phyloP scores from a whole-genome alignment of 2,329 filamentous ascomycete species.

The Talaromyces sp. region DNA sequence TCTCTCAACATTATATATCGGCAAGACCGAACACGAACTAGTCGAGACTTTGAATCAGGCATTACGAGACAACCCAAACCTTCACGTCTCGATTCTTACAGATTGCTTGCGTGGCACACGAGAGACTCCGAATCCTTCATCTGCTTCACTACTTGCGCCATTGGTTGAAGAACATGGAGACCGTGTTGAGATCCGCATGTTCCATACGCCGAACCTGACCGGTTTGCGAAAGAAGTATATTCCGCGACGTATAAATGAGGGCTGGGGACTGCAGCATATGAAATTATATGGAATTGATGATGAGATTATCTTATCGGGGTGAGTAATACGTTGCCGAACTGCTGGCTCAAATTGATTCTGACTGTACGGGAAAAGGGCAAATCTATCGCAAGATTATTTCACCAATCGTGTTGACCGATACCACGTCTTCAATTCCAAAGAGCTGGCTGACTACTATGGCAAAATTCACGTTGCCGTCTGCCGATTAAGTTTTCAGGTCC shows the following conservation, averaged over 20 bases:
- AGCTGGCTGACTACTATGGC: slow-evolving; percentile 79
- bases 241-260: slow-evolving; percentile 90
- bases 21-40: slow-evolving; percentile 86
- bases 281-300: slow-evolving; percentile 96
- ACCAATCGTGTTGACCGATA: slow-evolving; percentile 94
- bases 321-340: slow-evolving; percentile 29
- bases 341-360: neutral
- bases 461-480: slow-evolving; percentile 74
- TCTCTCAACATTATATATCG: slow-evolving; percentile 94
- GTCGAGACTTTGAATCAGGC: slow-evolving; percentile 75
- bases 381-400: slow-evolving; percentile 91
- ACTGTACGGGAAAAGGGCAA: slow-evolving; percentile 56
- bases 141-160: slow-evolving; percentile 81
- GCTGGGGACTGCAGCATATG: slow-evolving; percentile 98
- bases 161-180: slow-evolving; percentile 84
- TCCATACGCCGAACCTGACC: slow-evolving; percentile 93
- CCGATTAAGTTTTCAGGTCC: slow-evolving; percentile 76
- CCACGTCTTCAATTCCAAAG: slow-evolving; percentile 78
- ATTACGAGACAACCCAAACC: slow-evolving; percentile 68
- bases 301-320: slow-evolving; percentile 91
- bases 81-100: slow-evolving; percentile 84
- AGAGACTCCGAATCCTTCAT: slow-evolving; percentile 81
- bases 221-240: slow-evolving; percentile 80
- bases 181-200: slow-evolving; percentile 92
- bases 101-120: slow-evolving; percentile 88